Evolutionary conservation across 1,284 basidiomycete genomes (phyloP), one percentile per base, ranked within the genome.

Genomic region (Trametes hirsuta): DNA sequence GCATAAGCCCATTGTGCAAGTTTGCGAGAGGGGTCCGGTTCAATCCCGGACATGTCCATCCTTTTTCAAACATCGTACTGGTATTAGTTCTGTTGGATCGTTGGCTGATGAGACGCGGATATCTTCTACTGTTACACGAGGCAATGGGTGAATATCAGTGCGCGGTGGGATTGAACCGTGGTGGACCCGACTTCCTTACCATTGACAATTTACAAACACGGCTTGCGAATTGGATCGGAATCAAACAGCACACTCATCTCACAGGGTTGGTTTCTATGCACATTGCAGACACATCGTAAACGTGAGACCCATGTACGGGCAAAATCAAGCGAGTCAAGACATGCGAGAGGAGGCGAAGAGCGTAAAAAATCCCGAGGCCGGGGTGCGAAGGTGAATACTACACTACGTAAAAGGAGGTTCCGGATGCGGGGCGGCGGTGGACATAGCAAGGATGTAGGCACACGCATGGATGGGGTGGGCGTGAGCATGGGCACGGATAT

Each of bases 361-460:
- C 48, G 44, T 52, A 10, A 53, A 62, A 64, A 50, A 53, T 18
- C 39, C 30, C 30, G 58, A 48, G 21, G 39, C 9, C 24, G 12
- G 61, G 51, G 49, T 36, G 48, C 53, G 62, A 64, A 61, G 59
- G 56, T 53, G 65, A 69, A 69, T 64, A 67, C 68, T 69, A 70
- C 68, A 66, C 65, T 70, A 70, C 69, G 63, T 63, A 65, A 68
- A 69, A 49, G 48, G 22, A 12, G 30, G 65, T 61, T 65, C 64
- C 62, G 55, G 58, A 66, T 64, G 67, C 62, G 49, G 41, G 56
- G 56, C 58, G 63, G 57, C 55, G 58, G 62, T 57, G 55, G 49
- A 51, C 39, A 41, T 22, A 44, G 21, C 45, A 49, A 11, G n/a
- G n/a, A 25, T 24, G 37, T 18, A 9, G 22, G 52, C 21, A 42